Percentiles rank a stretch among this genome's conserved stretches.
These are phyloP conservation scores for Talaromyces piceae DNA, from an alignment of 2,329 filamentous ascomycete genomes.

Conservation along the genomic window DNA sequence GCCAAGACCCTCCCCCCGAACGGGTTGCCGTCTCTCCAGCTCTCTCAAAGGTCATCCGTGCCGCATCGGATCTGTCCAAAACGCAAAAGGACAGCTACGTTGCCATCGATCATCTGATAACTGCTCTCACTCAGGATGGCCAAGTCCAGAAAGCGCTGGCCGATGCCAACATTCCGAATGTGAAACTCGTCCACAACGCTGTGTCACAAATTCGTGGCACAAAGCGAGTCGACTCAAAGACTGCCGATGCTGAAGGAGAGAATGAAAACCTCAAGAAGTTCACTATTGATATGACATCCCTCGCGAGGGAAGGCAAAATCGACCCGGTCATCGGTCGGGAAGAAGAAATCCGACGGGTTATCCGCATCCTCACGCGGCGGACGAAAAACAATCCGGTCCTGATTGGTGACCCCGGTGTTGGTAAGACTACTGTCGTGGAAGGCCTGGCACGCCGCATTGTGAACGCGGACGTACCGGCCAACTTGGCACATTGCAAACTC, in stretches of 20 bases:
- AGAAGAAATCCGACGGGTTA: conserved; percentile 86
- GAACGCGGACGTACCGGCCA: conserved; percentile 93
- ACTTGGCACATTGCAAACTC: conserved; percentile 85
- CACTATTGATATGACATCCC: conserved; percentile 94
- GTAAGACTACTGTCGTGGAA: conserved; percentile 97
- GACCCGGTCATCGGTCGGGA: conserved; percentile 96
- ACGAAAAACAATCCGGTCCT: conserved; percentile 99
- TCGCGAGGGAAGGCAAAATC: conserved; percentile 95
- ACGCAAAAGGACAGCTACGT: conserved; percentile 97
- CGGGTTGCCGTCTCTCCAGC: conserved; percentile 72
- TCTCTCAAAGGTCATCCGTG: conserved; percentile 73
- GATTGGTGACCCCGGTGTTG: conserved; percentile 95
- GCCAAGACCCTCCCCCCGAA: conserved; percentile 91
- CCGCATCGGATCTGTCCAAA: conserved; percentile 83
- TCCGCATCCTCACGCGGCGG: conserved; percentile 82
- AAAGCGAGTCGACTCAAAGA: conserved; percentile 89
- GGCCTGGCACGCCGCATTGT: conserved; percentile 92
- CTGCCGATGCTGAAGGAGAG: conserved; percentile 82
- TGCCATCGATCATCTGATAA: conserved; percentile 90
- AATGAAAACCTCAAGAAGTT: conserved; percentile 97
- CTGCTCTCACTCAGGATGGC: conserved; percentile 70
- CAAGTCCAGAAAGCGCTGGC: conserved; percentile 66
- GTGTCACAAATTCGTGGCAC: conserved; percentile 87
- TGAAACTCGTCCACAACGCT: conserved; percentile 85
- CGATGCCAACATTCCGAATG: conserved; percentile 84